Percentiles rank a stretch among this genome's conserved stretches.
Conservation (phyloP, 2,329 filamentous ascomycete species). For the Grosmannia penicillata region DNA sequence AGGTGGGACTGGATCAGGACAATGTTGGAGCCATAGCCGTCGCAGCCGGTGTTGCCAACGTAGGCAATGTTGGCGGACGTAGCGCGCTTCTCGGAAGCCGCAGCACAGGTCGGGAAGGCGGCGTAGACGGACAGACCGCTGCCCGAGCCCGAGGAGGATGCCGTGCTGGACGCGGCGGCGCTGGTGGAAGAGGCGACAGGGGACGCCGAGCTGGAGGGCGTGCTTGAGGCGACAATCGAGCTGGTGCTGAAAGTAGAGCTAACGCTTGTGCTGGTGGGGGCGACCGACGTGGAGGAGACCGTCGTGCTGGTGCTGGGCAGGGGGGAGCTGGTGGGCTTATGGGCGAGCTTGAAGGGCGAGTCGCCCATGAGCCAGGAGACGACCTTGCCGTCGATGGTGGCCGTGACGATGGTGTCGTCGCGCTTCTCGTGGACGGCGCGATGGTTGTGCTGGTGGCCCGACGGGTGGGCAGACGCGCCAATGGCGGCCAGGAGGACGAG, state of each 20-base stretch:
- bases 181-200: constrained; percentile 5
- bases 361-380: constrained; percentile 15
- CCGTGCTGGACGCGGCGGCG: background rate
- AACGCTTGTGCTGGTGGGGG: background rate
- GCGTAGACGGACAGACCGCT: constrained; percentile 13
- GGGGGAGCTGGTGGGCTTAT: constrained; percentile 12
- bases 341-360: constrained; percentile 14
- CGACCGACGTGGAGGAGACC: background rate
- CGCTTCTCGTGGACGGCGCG: constrained; percentile 14
- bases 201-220: constrained; percentile 6
- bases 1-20: constrained; percentile 24
- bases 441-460: constrained; percentile 21
- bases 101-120: constrained; percentile 20
- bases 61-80: constrained; percentile 29
- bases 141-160: background rate
- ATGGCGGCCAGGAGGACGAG: constrained; percentile 18
- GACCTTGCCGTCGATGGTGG: constrained; percentile 15
- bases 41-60: constrained; percentile 29
- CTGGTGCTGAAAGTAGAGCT: constrained; percentile 2
- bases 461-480: constrained; percentile 19
- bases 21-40: constrained; percentile 35
- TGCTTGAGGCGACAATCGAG: background rate
- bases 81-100: constrained; percentile 23
- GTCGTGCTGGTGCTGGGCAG: constrained; percentile 1
- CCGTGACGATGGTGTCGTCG: constrained; percentile 10